Base-by-base conservation (phyloP, 257 asterid species). In the Salvia splendens region DNA sequence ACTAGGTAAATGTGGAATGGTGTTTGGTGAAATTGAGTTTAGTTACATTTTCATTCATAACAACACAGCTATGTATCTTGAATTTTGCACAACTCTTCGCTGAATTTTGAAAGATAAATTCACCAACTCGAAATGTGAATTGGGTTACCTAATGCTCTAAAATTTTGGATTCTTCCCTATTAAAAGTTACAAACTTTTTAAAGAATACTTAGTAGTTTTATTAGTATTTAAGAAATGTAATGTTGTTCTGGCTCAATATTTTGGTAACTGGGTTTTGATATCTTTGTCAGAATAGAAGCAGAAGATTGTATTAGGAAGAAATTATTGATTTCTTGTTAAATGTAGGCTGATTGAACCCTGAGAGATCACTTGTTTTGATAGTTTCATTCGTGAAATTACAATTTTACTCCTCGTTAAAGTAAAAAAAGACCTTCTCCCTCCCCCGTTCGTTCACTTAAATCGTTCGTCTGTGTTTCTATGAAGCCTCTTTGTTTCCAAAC, bases 1-100 rank as follows among this genome's bases (percentile, higher is more conserved):
- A n/a, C n/a, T n/a, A n/a, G n/a, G n/a, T n/a, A n/a, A n/a, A n/a
- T n/a, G n/a, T n/a, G n/a, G n/a, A n/a, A n/a, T n/a, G 36, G 4
- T 32, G 4, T 62, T 70, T 49, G 58, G 41, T 33, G 51, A 9
- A 43, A 24, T 30, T n/a, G 10, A 68, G 7, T 28, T 61, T 41
- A 28, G 14, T 32, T 75, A 51, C 40, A 15, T 65, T 47, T 38
- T 16, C 11, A 40, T 45, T 43, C 15, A 4, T 67, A 45, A 8
- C 46, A 17, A 4, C 14, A 20, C 24, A 20, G 24, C 24, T 49
- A 5, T 48, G 54, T 20, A 20, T 17, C 14, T 12, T 51, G 15
- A 8, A n/a, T 40, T 36, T 14, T 64, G 16, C 36, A 5, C 60
- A 54, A 41, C 46, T 51, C 28, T 12, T 28, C 9, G 43, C 8